These are phyloP conservation scores for Pontederia paniculata DNA, from an alignment of 176 grass and related monocot genomes.

Conservation along the genomic window DNA sequence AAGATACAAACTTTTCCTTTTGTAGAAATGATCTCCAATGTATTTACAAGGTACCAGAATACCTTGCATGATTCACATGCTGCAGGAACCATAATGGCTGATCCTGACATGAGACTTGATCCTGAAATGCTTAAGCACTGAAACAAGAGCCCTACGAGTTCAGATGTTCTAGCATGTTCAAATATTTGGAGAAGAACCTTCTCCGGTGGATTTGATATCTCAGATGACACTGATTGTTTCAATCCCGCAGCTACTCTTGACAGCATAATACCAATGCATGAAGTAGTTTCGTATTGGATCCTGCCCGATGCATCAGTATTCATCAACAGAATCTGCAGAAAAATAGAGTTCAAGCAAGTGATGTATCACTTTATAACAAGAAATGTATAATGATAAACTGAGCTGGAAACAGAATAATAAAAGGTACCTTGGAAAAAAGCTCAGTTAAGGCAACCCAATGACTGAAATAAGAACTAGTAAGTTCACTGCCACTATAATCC, in stretches of 20 bases:
- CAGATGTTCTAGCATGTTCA: conserved; percentile 49
- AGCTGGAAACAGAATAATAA: neutral
- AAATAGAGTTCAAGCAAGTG: conserved; percentile 6
- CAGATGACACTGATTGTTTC: conserved; percentile 53
- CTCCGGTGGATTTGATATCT: conserved; percentile 35
- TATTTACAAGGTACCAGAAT: conserved; percentile 86
- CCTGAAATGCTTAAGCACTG: conserved; percentile 55
- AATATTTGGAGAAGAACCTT: conserved; percentile 51
- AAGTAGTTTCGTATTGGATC: conserved; percentile 64
- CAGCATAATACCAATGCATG: conserved; percentile 78
- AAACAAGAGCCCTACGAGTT: conserved; percentile 54
- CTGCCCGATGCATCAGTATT: conserved; percentile 72
- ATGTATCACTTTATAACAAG: no score
- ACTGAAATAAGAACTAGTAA: conserved; percentile 43
- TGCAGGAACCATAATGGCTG: conserved; percentile 90
- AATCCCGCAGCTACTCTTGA: conserved; percentile 41
- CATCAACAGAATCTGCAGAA: conserved; percentile 57
- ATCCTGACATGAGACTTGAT: conserved; percentile 52
- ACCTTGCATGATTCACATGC: conserved; percentile 91
- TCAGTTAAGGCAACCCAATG: conserved; percentile 53
- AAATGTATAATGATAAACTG: neutral
- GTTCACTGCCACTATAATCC: conserved; percentile 38
- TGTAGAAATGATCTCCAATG: conserved; percentile 60
- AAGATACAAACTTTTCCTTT: conserved; percentile 51
- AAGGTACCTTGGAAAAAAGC: conserved; percentile 70